A percentile compares a stretch with the other conserved stretches of the same genome.
These are phyloP conservation scores for Syncephalis plumigaleata DNA, from an alignment of 371 early-diverging fungal species.

Conservation along the genomic window DNA sequence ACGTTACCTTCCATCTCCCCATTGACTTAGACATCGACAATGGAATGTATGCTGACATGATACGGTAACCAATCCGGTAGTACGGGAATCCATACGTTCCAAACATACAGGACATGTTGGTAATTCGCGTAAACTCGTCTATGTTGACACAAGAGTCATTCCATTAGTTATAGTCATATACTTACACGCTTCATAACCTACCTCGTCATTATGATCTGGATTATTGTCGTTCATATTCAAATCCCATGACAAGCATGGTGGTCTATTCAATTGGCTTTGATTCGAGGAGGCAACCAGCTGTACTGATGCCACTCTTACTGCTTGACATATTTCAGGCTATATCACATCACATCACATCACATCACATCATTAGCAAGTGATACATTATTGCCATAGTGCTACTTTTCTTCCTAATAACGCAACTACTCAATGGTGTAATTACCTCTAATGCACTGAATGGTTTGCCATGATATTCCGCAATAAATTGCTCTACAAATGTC, in stretches of 20 bases:
- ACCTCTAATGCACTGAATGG: conserved; percentile 68
- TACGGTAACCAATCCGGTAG: conserved; percentile 73
- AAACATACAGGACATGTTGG: conserved; percentile 91
- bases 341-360: too few relatives aligned
- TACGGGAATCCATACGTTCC: conserved; percentile 70
- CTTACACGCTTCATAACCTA: too few relatives aligned
- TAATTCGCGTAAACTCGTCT: conserved; percentile 23
- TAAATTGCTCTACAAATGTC: conserved; percentile 44
- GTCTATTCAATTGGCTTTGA: neutral
- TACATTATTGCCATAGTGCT: conserved; percentile 4
- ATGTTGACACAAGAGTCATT: too few relatives aligned
- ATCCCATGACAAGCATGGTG: neutral
- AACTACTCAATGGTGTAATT: too few relatives aligned
- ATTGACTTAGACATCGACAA: conserved; percentile 67
- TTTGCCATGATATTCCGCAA: conserved; percentile 56
- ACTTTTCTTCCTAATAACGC: too few relatives aligned
- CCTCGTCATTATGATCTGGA: too few relatives aligned
- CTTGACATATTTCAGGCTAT: conserved; percentile 3
- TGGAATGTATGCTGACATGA: conserved; percentile 92
- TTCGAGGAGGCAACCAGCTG: neutral
- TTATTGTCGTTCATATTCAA: neutral
- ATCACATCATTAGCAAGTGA: too few relatives aligned
- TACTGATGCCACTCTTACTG: neutral
- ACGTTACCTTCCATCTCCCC: conserved; percentile 57
- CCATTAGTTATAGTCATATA: too few relatives aligned